These are phyloP conservation scores for Calonectria naviculata DNA, from an alignment of 2,329 filamentous ascomycete genomes.

Conservation along the genomic window DNA sequence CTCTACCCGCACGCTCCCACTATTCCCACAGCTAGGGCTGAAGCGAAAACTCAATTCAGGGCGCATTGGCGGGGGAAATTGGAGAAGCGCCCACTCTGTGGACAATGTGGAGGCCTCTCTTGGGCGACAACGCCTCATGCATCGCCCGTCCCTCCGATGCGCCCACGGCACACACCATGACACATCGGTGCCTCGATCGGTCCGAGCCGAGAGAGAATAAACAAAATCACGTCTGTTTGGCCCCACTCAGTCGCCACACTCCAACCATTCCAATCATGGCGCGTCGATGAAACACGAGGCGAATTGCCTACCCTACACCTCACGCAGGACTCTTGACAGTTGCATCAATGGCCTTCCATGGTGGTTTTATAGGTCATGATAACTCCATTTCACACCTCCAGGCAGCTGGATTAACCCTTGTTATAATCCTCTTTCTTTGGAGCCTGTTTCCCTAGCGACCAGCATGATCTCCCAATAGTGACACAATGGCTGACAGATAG, in stretches of 20 bases:
- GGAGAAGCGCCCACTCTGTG: neutral
- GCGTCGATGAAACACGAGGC: neutral
- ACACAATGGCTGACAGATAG: neutral
- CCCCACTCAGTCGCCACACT: neutral
- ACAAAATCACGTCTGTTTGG: neutral
- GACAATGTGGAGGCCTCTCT: neutral
- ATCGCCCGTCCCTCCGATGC: too few species aligned
- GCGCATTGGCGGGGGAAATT: neutral
- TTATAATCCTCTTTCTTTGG: neutral
- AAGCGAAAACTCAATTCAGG: slow-evolving; percentile 3
- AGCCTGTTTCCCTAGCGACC: neutral
- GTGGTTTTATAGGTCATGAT: neutral
- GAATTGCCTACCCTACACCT: neutral
- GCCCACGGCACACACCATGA: neutral
- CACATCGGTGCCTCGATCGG: neutral
- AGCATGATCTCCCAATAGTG: neutral
- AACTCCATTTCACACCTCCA: neutral
- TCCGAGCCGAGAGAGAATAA: neutral
- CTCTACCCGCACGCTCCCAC: too few species aligned
- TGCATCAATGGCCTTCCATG: neutral
- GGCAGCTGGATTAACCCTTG: neutral
- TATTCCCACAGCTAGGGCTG: neutral
- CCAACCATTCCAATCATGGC: neutral
- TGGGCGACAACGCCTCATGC: neutral
- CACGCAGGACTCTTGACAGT: neutral